These are phyloP conservation scores for Colletotrichum chrysophilum DNA, from an alignment of 2,329 filamentous ascomycete genomes.

Conservation along the genomic window DNA sequence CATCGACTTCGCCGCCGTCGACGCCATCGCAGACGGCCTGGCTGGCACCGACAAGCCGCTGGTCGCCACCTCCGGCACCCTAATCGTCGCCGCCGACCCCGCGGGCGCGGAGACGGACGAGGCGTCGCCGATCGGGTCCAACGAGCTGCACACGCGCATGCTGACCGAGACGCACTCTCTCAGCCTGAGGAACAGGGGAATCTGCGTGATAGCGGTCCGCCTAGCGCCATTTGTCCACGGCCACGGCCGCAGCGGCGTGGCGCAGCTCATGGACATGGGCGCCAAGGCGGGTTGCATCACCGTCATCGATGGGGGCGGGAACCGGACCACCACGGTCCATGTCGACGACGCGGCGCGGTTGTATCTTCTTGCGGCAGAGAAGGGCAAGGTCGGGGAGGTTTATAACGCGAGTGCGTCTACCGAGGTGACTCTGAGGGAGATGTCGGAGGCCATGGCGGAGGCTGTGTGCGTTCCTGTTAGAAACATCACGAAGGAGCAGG, in stretches of 20 bases:
- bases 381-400: constrained; percentile 32
- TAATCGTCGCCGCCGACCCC: constrained; percentile 26
- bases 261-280: not conserved
- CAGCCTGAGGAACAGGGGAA: accelerated
- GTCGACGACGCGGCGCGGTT: not conserved
- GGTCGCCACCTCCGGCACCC: constrained; percentile 37
- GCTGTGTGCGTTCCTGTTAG: constrained; percentile 26
- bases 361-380: not conserved
- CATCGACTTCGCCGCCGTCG: constrained; percentile 38
- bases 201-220: not conserved
- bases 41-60: constrained; percentile 19
- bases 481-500: constrained; percentile 29
- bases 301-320: not conserved
- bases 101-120: constrained; percentile 33
- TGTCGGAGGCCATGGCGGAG: constrained; percentile 29
- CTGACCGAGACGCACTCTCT: not conserved
- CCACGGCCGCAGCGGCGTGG: not conserved
- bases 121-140: constrained; percentile 22
- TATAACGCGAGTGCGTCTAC: constrained; percentile 39
- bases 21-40: constrained; percentile 34
- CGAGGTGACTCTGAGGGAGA: constrained; percentile 31
- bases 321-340: not conserved
- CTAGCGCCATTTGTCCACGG: not conserved
- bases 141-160: not conserved
- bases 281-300: not conserved